Evolutionary conservation across 176 grass and related monocot species (phyloP), one percentile per base, ranked within the genome.

Genomic region (Avena sativa): DNA sequence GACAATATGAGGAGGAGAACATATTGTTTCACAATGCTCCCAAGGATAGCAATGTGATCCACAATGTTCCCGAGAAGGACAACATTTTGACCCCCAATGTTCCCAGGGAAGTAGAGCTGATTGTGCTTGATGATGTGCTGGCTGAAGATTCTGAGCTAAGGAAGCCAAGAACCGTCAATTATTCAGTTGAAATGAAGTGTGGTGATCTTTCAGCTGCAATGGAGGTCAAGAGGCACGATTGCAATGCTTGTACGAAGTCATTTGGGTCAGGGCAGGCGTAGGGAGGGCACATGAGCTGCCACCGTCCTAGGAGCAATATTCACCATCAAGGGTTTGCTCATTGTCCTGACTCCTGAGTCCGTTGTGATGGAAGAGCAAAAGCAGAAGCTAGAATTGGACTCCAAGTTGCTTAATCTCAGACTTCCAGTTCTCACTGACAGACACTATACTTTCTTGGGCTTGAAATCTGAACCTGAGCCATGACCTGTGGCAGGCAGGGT

Each of bases 261-360:
- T 80, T 90, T 81, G 36, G 70, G 38, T 90, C 91, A 65, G 86
- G 80, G 40, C 65, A 75, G 38, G 88, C 88, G 50, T 87, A 88
- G n/a, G 91, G 88, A 30, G 88, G 91, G 58, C 91, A 93, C 83
- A 81, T 76, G 84, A 83, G 79, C 57, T 55, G 49, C 3, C 85
- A 90, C 51, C 38, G 65, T 16, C 48, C 23, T 15, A 81, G 25
- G 2, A 28, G 63, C 63, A 70, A 81, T 51, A 4, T 76, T 51
- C 20, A 12, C 28, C 52, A 1, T 14, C 4, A 67, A 52, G 64
- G 74, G 5, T 30, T 62, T 51, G 63, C 53, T 60, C 53, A 79
- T 40, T 25, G 78, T 26, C 26, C 78, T 81, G 25, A 50, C 51
- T 86, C 71, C 77, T 81, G 25, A 50, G 61, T 86, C 71, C 77